Percentiles rank a stretch among this genome's conserved stretches.
These are phyloP conservation scores for Saposhnikovia divaricata DNA, from an alignment of 129 eudicot species.

Conservation along the genomic window DNA sequence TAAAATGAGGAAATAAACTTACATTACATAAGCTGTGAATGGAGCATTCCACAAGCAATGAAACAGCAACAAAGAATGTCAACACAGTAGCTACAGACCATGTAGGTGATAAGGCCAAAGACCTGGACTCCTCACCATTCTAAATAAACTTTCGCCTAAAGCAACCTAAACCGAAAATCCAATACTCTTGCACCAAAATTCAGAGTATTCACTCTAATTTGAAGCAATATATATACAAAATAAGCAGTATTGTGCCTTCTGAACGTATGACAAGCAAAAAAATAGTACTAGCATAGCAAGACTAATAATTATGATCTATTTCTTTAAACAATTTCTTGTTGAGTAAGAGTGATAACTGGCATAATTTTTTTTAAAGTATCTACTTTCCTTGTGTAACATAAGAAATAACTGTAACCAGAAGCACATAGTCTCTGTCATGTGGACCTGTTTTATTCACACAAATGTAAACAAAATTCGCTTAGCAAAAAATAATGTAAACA, in stretches of 20 bases:
- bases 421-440: constrained; percentile 54
- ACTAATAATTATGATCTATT: background rate
- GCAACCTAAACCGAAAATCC: background rate
- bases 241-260: background rate
- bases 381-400: background rate
- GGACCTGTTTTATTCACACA: constrained; percentile 46
- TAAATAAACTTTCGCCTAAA: background rate
- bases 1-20: constrained; percentile 24
- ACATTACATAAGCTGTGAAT: constrained; percentile 81
- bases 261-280: background rate
- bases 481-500: constrained; percentile 3
- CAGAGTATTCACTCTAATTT: background rate
- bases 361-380: background rate
- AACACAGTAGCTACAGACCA: constrained; percentile 98
- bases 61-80: constrained; percentile 91
- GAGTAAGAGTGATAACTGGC: background rate
- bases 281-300: background rate
- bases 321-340: background rate
- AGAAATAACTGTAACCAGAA: background rate
- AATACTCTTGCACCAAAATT: background rate
- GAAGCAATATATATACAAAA: background rate
- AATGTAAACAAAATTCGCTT: background rate
- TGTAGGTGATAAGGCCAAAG: constrained; percentile 95
- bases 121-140: constrained; percentile 52
- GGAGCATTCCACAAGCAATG: constrained; percentile 90